phyloP scores from a whole-genome alignment of 2,329 filamentous ascomycete genomes.

The Diaporthe ampelina region DNA sequence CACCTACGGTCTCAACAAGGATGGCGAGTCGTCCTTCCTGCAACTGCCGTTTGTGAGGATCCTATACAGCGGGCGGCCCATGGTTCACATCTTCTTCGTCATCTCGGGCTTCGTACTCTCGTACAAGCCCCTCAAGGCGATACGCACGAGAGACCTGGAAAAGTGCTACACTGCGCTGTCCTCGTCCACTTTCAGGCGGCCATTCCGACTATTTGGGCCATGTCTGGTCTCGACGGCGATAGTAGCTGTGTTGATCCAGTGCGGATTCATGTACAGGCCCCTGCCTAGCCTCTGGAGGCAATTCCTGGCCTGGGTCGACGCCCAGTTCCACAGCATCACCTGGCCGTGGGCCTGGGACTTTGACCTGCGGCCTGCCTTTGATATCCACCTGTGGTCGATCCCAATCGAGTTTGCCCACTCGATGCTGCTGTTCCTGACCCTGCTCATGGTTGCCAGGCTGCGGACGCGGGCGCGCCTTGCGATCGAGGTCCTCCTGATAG shows the following conservation, averaged over 20 bases:
- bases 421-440: slow-evolving; percentile 58
- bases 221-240: slow-evolving; percentile 59
- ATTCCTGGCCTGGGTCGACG: slow-evolving; percentile 49
- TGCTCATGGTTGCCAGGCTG: slow-evolving; percentile 54
- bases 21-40: slow-evolving; percentile 50
- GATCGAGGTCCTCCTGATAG: slow-evolving; percentile 50
- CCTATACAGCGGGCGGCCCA: slow-evolving; percentile 59
- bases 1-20: slow-evolving; percentile 55
- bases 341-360: slow-evolving; percentile 54
- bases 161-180: slow-evolving; percentile 56
- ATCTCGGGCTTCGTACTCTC: slow-evolving; percentile 64
- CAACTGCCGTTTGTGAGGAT: slow-evolving; percentile 62
- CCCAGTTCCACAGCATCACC: slow-evolving; percentile 51
- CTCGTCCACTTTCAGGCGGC: slow-evolving; percentile 62
- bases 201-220: slow-evolving; percentile 61
- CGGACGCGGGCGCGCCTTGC: slow-evolving; percentile 51
- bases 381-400: slow-evolving; percentile 64
- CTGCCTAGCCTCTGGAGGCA: slow-evolving; percentile 47
- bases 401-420: slow-evolving; percentile 62
- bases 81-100: slow-evolving; percentile 67
- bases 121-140: slow-evolving; percentile 58
- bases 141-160: slow-evolving; percentile 55
- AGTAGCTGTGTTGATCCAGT: slow-evolving; percentile 52
- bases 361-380: slow-evolving; percentile 54
- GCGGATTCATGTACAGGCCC: slow-evolving; percentile 48